Evolutionary conservation across 2,329 filamentous ascomycete genomes (phyloP).

Genomic region (Coniochaeta sp.): DNA sequence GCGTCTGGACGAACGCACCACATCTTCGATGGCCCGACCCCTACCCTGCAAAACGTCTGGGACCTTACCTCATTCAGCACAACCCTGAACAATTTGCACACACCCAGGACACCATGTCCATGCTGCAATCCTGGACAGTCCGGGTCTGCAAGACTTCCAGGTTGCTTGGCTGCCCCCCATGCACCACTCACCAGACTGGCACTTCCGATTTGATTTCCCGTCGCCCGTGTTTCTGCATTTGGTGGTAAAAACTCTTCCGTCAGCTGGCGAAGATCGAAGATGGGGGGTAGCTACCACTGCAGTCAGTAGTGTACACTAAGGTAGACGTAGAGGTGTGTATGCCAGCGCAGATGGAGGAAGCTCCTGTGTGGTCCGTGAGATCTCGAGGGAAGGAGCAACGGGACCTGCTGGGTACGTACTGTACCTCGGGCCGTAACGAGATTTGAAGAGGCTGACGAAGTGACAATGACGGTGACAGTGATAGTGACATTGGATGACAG

Average conservation of each 20-base stretch:
- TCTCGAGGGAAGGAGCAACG: background rate
- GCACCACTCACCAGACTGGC: background rate
- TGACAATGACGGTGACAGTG: background rate
- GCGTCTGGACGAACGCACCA: background rate
- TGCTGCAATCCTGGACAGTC: background rate
- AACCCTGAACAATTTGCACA: background rate
- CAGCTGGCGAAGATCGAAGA: background rate
- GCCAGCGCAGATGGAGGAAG: background rate
- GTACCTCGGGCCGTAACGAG: background rate
- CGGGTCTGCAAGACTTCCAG: slow-evolving; percentile 1
- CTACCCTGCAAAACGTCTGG: background rate
- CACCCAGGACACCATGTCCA: background rate
- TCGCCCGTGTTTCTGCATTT: background rate
- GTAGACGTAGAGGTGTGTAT: background rate
- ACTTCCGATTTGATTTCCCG: background rate
- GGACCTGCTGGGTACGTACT: background rate
- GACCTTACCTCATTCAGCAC: background rate
- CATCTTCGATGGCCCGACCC: background rate
- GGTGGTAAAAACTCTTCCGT: background rate
- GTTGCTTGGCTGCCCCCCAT: slow-evolving; percentile 1
- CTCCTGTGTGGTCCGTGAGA: background rate
- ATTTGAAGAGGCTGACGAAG: background rate
- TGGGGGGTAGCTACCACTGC: too few relatives aligned
- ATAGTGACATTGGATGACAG: background rate
- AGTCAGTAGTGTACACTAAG: too few relatives aligned